Base-by-base conservation (phyloP, 2,329 filamentous ascomycete species). In the Sarocladium strictum region DNA sequence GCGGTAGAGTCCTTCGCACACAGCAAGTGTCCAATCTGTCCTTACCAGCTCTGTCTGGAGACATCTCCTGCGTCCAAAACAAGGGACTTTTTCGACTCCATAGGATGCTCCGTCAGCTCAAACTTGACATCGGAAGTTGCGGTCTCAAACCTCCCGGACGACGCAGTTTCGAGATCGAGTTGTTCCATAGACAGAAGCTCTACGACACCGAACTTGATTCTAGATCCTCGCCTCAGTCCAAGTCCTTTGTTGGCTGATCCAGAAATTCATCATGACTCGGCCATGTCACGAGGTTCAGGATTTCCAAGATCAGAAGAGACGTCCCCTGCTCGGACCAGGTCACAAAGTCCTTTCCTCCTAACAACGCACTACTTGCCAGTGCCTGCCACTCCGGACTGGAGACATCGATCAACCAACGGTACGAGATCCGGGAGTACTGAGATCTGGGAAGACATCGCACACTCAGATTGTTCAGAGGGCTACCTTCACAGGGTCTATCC, bases 61-160 rank as follows among this genome's bases (percentile, higher is more conserved):
- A 73, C 70, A 62, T 77, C 74, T 61, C 77, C 81, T 57, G 64
- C 81, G 58, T 73, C 72, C 54, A 72, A 76, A 69, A 79, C 79
- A 45, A 80, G 76, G 64, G 75, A 66, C 60, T 78, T 82, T 65
- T 80, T 82, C 62, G 74, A 75, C 21, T 75, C 72, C 11, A 67
- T 81, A 27, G 78, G 78, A 9, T 14, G 47, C 23, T n/a, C 17
- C 6, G 11, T 17, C 10, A 47, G 6, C 9, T n/a, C 43, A 27
- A 10, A 26, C 21, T 47, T 47, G 43, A 15, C 23, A 10, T 27
- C 10, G 23, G 23, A 27, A n/a, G n/a, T n/a, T n/a, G n/a, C n/a
- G n/a, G n/a, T n/a, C n/a, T n/a, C n/a, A n/a, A n/a, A 32, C 12
- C 29, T 32, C 12, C 7, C 12, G 29, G 29, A 32, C 12, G 29